Percentiles rank a stretch among this genome's conserved stretches.
These are phyloP conservation scores for Ceratobasidium sp. DNA, from an alignment of 1,284 basidiomycete genomes.

Conservation along the genomic window DNA sequence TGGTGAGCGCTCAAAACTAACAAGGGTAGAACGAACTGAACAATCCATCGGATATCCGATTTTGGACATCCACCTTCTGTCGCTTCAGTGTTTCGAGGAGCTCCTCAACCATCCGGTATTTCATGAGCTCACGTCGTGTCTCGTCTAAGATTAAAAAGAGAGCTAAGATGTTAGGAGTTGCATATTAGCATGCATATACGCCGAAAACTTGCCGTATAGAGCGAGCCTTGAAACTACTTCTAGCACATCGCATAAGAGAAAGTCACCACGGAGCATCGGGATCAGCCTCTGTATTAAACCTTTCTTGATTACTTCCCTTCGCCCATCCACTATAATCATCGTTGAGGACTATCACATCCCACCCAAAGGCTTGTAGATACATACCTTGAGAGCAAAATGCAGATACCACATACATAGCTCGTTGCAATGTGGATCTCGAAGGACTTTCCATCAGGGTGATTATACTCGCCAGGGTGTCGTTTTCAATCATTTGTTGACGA, in stretches of 20 bases:
- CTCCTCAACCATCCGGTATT: not conserved
- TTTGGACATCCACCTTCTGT: not conserved
- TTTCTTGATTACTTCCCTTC: not conserved
- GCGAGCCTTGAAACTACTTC: not conserved
- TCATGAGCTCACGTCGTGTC: not conserved
- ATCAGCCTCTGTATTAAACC: not conserved
- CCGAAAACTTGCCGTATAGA: not conserved
- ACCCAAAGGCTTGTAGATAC: not conserved
- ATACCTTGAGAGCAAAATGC: not conserved
- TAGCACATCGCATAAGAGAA: not conserved
- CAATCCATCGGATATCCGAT: not conserved
- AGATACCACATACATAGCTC: not conserved
- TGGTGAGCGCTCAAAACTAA: not conserved
- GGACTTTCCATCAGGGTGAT: not conserved
- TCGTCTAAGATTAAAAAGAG: not conserved
- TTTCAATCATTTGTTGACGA: not conserved
- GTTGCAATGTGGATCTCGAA: not conserved
- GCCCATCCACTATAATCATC: not conserved
- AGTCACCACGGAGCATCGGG: not conserved
- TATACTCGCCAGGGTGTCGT: not conserved
- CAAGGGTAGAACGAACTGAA: not conserved
- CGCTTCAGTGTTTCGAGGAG: not conserved
- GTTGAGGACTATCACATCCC: too few relatives aligned
- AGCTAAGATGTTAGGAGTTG: not conserved
- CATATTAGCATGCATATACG: not conserved